Base-by-base conservation (phyloP, 169 alveolate species). In the Cryptosporidium sp. region DNA sequence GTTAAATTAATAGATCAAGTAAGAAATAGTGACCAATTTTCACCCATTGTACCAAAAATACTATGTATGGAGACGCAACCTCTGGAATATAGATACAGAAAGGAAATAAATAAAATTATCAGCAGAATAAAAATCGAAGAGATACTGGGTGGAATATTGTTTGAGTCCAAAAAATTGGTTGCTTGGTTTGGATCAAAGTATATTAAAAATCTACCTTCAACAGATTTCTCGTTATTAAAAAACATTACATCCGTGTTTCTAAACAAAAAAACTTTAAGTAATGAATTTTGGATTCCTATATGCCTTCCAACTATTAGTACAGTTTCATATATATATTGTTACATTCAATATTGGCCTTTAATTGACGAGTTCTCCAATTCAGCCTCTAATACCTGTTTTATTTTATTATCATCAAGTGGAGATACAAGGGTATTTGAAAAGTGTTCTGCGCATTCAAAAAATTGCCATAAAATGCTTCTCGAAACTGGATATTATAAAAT, bases 151-250 rank as follows among this genome's bases (percentile, higher is more conserved):
- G 89, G 89, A 14, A 52, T 50, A 41, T 23, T 80, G 75, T 80
- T 80, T 65, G 74, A 45, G 26, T 80, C 73, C 35, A 26, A 33
- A 41, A 69, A 70, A 41, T 43, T 80, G 16, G 67, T 80, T 35
- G 33, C 89, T 48, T 80, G 89, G 89, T 80, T 80, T 26, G 89
- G 89, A 12, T 80, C 89, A 61, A 80, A 80, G 41, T 65, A 80
- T 48, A 65, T 80, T 65, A 59, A 35, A 62, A 48, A 62, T 39
- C 39, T 80, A 26, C 89, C 89, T n/a, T 43, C 80, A 5, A 80
- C 89, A 39, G 89, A 80, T 8, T 62, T 80, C 33, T 59, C 75
- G 16, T 55, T 80, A 39, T 21, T 80, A 59, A 80, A 62, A 23
- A 80, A 80, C 43, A 80, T 80, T 61, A 35, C 68, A 43, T 23